A percentile compares a stretch with the other conserved stretches of the same genome.
Evolutionary conservation across 208 protist species (phyloP).

Genomic region (Wallacemonas sp.): DNA sequence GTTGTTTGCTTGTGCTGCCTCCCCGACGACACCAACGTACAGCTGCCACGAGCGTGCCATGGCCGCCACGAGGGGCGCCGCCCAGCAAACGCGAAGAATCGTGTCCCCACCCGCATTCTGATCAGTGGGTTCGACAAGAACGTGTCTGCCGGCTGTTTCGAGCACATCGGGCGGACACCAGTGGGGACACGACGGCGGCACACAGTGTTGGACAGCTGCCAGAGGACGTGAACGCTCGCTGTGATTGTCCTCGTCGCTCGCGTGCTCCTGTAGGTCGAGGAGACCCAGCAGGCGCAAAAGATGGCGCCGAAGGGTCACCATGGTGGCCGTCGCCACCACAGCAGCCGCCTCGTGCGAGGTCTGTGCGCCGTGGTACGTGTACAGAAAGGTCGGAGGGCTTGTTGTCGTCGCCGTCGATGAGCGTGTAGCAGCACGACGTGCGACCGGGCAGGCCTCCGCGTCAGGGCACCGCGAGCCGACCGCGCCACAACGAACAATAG

Average conservation of each 20-base stretch:
- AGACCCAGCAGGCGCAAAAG: conserved; percentile 13
- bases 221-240: no score
- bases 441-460: background rate
- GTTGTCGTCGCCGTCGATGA: background rate
- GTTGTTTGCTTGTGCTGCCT: background rate
- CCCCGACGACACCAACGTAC: no score
- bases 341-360: conserved; percentile 19
- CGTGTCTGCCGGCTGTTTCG: no score
- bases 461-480: background rate
- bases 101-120: no score
- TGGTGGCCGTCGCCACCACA: conserved; percentile 5
- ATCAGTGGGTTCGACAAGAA: no score
- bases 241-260: background rate
- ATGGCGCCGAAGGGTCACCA: conserved; percentile 18
- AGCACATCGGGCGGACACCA: no score
- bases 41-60: background rate
- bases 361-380: conserved; percentile 6
- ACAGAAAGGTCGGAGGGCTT: background rate
- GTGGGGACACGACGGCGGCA: no score
- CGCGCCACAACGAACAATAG: background rate
- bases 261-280: background rate
- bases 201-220: background rate
- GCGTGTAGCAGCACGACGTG: background rate
- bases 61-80: background rate
- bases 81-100: no score